Conservation (phyloP, 129 eudicot genomes). For the Oenanthe sinensis region DNA sequence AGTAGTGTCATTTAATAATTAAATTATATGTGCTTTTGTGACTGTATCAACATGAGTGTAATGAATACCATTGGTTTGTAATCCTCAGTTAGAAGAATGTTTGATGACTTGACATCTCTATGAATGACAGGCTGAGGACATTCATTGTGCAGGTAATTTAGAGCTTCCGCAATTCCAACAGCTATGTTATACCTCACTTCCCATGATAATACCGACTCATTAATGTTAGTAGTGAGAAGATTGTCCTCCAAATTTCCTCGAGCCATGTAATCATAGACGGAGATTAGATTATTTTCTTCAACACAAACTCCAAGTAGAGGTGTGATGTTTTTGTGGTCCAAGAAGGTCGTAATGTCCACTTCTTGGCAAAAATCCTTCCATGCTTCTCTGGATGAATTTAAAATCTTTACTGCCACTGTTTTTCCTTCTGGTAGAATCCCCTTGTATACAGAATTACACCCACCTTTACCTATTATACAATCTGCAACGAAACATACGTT, state of each 20-base stretch:
- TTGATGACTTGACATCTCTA: constrained; percentile 87
- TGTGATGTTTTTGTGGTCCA: constrained; percentile 62
- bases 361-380: constrained; percentile 75
- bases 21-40: no score
- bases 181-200: constrained; percentile 67
- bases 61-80: constrained; percentile 66
- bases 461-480: constrained; percentile 78
- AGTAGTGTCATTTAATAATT: not conserved
- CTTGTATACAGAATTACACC: constrained; percentile 73
- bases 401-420: constrained; percentile 62
- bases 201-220: constrained; percentile 50
- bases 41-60: not conserved
- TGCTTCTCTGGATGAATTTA: constrained; percentile 69
- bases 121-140: constrained; percentile 67
- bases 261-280: constrained; percentile 67
- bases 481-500: constrained; percentile 31
- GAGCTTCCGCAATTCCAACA: constrained; percentile 71
- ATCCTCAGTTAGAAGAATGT: constrained; percentile 65
- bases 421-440: constrained; percentile 76
- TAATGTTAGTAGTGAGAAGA: constrained; percentile 42
- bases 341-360: constrained; percentile 71
- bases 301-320: constrained; percentile 77
- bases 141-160: constrained; percentile 63
- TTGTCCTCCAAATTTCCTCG: constrained; percentile 83
- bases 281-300: constrained; percentile 60